phyloP scores from a whole-genome alignment of 2,329 filamentous ascomycete species.

The Aspergillus sp. region DNA sequence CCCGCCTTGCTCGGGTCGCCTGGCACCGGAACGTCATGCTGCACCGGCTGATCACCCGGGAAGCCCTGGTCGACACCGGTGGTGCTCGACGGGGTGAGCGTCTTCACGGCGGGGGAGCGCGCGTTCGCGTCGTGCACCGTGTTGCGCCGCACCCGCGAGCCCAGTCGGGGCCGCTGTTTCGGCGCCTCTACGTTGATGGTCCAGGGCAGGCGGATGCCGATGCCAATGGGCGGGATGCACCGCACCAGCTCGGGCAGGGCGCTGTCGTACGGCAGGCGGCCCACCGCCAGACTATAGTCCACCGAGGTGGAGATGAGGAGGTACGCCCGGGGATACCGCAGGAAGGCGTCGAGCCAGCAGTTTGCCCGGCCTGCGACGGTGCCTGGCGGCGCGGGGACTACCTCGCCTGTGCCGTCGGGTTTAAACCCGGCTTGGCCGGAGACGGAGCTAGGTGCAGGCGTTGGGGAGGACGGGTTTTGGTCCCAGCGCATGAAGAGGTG shows the following conservation, averaged over 20 bases:
- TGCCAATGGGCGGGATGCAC: constrained; percentile 16
- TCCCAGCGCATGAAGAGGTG: constrained; percentile 21
- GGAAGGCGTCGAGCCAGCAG: constrained; percentile 25
- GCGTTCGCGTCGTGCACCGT: not conserved
- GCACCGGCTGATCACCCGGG: not conserved
- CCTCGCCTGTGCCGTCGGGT: not conserved
- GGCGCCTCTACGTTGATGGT: constrained; percentile 6
- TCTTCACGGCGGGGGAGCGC: not conserved
- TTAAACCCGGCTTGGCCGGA: not conserved
- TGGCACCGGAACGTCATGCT: not conserved
- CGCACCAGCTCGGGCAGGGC: constrained; percentile 22
- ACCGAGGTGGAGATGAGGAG: constrained; percentile 26
- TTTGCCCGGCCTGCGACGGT: constrained; percentile 9
- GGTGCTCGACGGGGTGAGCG: not conserved
- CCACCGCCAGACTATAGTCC: constrained; percentile 23
- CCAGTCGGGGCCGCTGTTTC: not conserved
- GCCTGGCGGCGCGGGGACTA: not conserved
- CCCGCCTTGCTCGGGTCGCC: not conserved
- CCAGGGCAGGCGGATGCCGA: constrained; percentile 21
- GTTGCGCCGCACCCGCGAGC: not conserved
- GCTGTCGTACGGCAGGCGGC: constrained; percentile 19
- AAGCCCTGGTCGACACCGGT: not conserved
- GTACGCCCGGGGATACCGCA: constrained; percentile 24
- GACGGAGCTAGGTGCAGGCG: not conserved
- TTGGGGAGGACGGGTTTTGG: not conserved